These are phyloP conservation scores for Hyphodiscus sp. DNA, from an alignment of 2,329 filamentous ascomycete species.

Conservation along the genomic window DNA sequence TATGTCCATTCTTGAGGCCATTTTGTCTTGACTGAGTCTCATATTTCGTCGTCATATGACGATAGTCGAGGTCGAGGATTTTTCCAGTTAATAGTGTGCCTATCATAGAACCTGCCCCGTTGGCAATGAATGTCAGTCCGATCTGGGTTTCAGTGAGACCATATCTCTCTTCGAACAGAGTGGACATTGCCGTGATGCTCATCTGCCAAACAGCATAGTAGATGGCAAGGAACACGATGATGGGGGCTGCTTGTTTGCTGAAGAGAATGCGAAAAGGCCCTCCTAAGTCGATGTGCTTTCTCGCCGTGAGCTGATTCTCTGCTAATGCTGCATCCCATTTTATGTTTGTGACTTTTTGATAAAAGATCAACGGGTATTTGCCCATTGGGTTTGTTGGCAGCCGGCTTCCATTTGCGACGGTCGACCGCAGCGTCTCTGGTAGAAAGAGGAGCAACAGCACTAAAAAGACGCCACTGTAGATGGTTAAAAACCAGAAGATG, in stretches of 20 bases:
- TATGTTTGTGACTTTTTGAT: conserved; percentile 28
- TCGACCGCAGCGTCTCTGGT: conserved; percentile 21
- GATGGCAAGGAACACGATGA: conserved; percentile 24
- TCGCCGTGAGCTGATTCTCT: no score
- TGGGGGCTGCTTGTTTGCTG: conserved; percentile 41
- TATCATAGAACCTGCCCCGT: conserved; percentile 16
- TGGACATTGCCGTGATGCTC: conserved; percentile 30
- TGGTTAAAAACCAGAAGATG: conserved; percentile 45
- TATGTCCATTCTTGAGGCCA: conserved; percentile 24
- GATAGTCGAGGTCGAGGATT: conserved; percentile 27
- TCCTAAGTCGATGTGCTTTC: conserved; percentile 9
- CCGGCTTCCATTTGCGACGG: conserved; percentile 21
- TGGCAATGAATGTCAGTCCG: conserved; percentile 22
- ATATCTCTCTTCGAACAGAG: conserved; percentile 34
- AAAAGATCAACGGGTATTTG: conserved; percentile 35
- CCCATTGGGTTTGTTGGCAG: conserved; percentile 5
- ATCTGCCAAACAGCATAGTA: conserved; percentile 3
- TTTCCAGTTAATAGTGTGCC: conserved; percentile 35
- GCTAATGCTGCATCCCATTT: not conserved
- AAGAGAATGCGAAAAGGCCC: conserved; percentile 35
- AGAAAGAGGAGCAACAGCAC: conserved; percentile 32
- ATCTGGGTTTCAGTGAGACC: conserved; percentile 34
- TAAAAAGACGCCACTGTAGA: conserved; percentile 30
- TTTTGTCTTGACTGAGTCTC: no score
- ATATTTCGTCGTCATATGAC: not conserved